Evolutionary conservation across 306 rosid genomes (phyloP).

Genomic region (Albizia julibrissin): DNA sequence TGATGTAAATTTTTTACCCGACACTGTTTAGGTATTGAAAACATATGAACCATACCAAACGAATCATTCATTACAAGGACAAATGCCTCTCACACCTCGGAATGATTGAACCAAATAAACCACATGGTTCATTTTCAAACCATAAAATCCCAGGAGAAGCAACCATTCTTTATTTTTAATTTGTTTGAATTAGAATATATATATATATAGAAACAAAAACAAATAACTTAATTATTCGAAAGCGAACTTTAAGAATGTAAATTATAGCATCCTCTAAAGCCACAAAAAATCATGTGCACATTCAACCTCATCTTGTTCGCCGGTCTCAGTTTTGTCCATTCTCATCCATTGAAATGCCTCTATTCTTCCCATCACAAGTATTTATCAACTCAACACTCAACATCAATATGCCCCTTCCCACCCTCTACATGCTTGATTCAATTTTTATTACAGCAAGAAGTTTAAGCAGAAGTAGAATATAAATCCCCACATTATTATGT

Average conservation of each 20-base stretch:
- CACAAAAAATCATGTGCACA: neutral
- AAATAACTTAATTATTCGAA: neutral
- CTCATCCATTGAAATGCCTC: neutral
- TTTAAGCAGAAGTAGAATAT: too few relatives aligned
- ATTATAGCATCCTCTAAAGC: neutral
- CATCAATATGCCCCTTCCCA: neutral
- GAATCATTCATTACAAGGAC: neutral
- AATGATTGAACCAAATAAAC: neutral
- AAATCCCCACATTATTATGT: too few relatives aligned
- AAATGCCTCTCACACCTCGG: neutral
- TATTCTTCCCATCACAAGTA: neutral
- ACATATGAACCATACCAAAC: neutral
- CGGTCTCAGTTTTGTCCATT: neutral
- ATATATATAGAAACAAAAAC: neutral
- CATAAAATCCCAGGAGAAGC: neutral
- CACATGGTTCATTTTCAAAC: neutral
- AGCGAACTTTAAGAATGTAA: neutral
- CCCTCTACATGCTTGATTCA: neutral
- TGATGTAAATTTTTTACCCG: neutral
- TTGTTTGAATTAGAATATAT: neutral
- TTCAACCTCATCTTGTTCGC: neutral
- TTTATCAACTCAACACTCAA: neutral
- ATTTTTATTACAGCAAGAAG: neutral
- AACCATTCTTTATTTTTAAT: neutral
- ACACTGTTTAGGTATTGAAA: neutral